Base-by-base conservation (phyloP, 2,329 filamentous ascomycete species). In the Colletotrichum somersetense region DNA sequence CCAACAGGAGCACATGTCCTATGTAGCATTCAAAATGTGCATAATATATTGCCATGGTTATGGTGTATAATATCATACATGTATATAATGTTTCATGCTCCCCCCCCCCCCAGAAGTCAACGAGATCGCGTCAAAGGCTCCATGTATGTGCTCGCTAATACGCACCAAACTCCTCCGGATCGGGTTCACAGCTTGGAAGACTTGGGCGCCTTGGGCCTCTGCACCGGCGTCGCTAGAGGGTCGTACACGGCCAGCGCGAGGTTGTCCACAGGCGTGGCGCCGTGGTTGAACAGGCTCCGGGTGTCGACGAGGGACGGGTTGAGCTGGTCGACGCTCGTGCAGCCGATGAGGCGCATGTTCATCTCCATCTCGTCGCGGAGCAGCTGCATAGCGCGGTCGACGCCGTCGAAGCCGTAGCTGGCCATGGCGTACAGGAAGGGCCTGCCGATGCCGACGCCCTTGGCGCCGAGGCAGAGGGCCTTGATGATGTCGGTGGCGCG, bases 401-500 rank as follows among this genome's bases (percentile, higher is more conserved):
- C 96, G 74, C 96, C 96, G 2, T 91, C 87, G 72, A 94, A 84
- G 1, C 96, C 96, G 78, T 98, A 98, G 12, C 94, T 91, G 74
- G 92, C 93, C 96, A 99, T 98, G 78, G 96, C 96, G 80, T 95
- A 99, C 72, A 99, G 83, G 86, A 99, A 98, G 33, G 96, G 96
- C 5, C 96, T 87, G 4, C 96, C 96, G 77, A 99, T 97, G 52
- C 96, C 96, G 1, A 98, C 95, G 48, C 95, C 96, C 78, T 89
- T 93, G 18, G 96, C 96, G 50, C 96, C 96, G 0, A 99, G 87
- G 79, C 96, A 98, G 7, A 98, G 86, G 11, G 96, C 96, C 85
- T 99, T 99, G 80, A 98, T 89, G 73, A 99, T 95, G 80, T 99
- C 96, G 1, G 96, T 97, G 16, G 93, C 95, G 62, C 96, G 91